phyloP scores from a whole-genome alignment of 2,329 filamentous ascomycete species.

The Trichoderma atroviride region DNA sequence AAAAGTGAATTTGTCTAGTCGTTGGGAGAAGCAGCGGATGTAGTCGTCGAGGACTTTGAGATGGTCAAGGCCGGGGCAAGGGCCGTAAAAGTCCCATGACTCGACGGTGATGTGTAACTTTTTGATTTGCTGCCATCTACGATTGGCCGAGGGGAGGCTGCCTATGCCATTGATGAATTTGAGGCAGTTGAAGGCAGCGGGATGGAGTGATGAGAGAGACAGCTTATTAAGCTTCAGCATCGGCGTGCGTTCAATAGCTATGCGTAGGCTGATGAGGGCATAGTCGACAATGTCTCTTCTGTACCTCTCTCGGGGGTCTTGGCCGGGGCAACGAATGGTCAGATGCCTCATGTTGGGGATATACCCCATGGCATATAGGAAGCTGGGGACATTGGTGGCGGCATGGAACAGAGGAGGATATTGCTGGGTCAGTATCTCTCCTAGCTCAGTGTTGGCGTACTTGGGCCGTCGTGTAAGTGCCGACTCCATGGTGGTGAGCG shows the following conservation, averaged over 20 bases:
- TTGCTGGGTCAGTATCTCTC: slow-evolving; percentile 79
- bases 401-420: slow-evolving; percentile 89
- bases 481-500: slow-evolving; percentile 67
- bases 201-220: slow-evolving; percentile 73
- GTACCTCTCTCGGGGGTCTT: slow-evolving; percentile 69
- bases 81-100: slow-evolving; percentile 64
- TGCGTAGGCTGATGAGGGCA: slow-evolving; percentile 82
- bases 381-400: slow-evolving; percentile 82
- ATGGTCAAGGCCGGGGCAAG: slow-evolving; percentile 66
- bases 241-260: slow-evolving; percentile 75
- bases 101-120: slow-evolving; percentile 74
- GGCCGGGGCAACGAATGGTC: slow-evolving; percentile 74
- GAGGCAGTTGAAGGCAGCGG: slow-evolving; percentile 75
- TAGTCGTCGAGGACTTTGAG: slow-evolving; percentile 82
- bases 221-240: slow-evolving; percentile 68
- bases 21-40: slow-evolving; percentile 67
- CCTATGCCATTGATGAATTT: slow-evolving; percentile 75
- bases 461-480: slow-evolving; percentile 66
- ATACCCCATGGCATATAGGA: slow-evolving; percentile 72
- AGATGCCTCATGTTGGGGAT: slow-evolving; percentile 73
- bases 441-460: slow-evolving; percentile 78
- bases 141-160: slow-evolving; percentile 69
- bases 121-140: slow-evolving; percentile 76
- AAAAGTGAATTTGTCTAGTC: slow-evolving; percentile 72
- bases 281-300: slow-evolving; percentile 82